Base-by-base conservation (phyloP, 768 basidiomycete species). In the Rhizopogon vesiculosus region DNA sequence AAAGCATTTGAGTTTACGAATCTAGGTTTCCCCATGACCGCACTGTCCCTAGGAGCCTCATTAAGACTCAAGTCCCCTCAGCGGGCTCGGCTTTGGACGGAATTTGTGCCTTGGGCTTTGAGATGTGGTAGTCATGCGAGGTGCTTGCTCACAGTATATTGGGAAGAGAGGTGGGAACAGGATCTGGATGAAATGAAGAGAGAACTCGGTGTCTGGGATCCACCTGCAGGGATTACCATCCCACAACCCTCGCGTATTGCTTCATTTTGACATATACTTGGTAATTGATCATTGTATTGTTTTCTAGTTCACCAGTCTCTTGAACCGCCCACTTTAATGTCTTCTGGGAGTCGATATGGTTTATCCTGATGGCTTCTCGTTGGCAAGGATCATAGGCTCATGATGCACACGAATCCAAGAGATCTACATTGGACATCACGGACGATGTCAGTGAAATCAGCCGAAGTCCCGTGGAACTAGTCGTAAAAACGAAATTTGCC, bases 1-100 rank as follows among this genome's bases (percentile, higher is more conserved):
- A 99, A 99, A 67, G 87, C 84, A 62, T 93, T 98, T 64, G 97
- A 98, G 70, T 89, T 95, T 56, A 82, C 90, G 29, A 98, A 99
- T 72, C 79, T 97, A 62, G 86, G 89, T 13, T 79, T 98, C 2
- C 96, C 95, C 1, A 88, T 98, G 76, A 83, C 95, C 1, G 85
- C 79, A 3, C 74, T 98, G 28, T 87, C 92, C 3, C 78, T 98
- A 43, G 82, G 66, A 46, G 76, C 69, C 61, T 86, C 60, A 28
- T 35, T 64, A 45, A 69, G 52, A 44, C 56, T 72, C 53, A 69
- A 70, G 15, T 9, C 57, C 2, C 69, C 71, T 41, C 80, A 88
- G 50, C 74, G 85, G 19, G 67, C 72, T 19, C 69, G 80, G 29
- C 76, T 94, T 42, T 84, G 89, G 68, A 73, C 77, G 10, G 93